A percentile compares a stretch with the other conserved stretches of the same genome.
Evolutionary conservation across 768 basidiomycete genomes (phyloP).

Genomic region (Boletus tomentosulus): DNA sequence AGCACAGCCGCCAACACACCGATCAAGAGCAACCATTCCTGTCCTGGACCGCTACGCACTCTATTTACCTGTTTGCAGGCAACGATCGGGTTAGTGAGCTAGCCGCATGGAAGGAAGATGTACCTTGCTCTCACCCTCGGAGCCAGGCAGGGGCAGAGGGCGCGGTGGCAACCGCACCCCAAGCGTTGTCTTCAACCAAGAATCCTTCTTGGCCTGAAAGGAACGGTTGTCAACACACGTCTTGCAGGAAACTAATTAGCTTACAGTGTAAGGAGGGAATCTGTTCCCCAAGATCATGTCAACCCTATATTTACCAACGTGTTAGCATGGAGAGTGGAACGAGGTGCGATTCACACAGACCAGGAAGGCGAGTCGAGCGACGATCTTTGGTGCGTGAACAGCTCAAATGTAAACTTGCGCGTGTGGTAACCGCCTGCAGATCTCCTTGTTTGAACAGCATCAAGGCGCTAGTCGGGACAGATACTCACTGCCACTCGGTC

Average conservation of each 20-base stretch:
- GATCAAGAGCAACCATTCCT: slow-evolving; percentile 6
- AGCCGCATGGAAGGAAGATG: not conserved
- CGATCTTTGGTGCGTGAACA: slow-evolving; percentile 71
- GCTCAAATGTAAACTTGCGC: slow-evolving; percentile 71
- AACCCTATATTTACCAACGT: slow-evolving; percentile 9
- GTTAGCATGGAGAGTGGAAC: not conserved
- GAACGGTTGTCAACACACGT: not conserved
- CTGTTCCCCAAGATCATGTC: slow-evolving; percentile 25
- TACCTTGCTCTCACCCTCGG: slow-evolving; percentile 15
- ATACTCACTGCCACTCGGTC: slow-evolving; percentile 64
- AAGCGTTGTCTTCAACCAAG: slow-evolving; percentile 13
- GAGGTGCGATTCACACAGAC: slow-evolving; percentile 6
- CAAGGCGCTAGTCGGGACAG: not conserved
- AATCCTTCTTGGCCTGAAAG: slow-evolving; percentile 24
- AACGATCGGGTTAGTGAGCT: slow-evolving; percentile 14
- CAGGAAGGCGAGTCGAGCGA: slow-evolving; percentile 43
- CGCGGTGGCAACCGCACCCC: slow-evolving; percentile 22
- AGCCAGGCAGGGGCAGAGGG: slow-evolving; percentile 2
- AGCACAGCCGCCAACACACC: slow-evolving; percentile 4
- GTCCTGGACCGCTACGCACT: not conserved
- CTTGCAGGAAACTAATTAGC: not conserved
- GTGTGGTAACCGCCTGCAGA: slow-evolving; percentile 60
- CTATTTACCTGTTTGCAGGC: not conserved
- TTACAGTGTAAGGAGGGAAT: slow-evolving; percentile 29
- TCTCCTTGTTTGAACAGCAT: not conserved